Evolutionary conservation across 495 filamentous ascomycete species (phyloP), one percentile per base, ranked within the genome.

Genomic region (Astrocystis sublimbata): DNA sequence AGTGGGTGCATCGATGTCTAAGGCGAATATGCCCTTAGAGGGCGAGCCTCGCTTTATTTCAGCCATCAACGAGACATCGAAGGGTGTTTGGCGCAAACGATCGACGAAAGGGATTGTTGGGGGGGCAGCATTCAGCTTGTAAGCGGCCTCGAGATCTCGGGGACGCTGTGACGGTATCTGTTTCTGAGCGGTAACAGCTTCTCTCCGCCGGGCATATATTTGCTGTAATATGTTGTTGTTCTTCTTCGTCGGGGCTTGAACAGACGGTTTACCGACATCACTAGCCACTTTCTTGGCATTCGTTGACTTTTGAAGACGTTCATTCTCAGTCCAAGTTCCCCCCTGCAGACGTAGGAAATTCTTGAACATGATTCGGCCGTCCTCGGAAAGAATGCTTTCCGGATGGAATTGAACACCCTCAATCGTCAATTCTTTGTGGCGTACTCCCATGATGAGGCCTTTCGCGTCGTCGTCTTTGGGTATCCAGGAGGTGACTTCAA

Each of bases 361-460:
- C 67, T 85, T 87, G 68, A 98, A 83, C 91, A 98, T 97, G 8
- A 81, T 70, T 30, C 91, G 89, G 10, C 94, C 94, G 61, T 94
- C 86, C 58, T 87, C 90, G 0, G 94, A 97, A 30, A 98, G 76
- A 55, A 98, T 98, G 71, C 93, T 97, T 74, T 98, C 94, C 0
- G 94, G 94, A 70, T 98, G 94, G 73, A 97, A 98, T 71, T 98
- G 94, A 17, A 98, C 92, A 31, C 93, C 94, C 71, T 98, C 94
- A 4, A 98, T 81, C 0, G 90, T 80, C 68, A 89, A 87, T 70
- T 93, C 83, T 76, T 96, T 97, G 78, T 99, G 94, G 21, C 94
- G 84, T 10, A 98, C 88, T 19, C 94, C 94, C 94, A 98, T 98
- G 64, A 99, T 99, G 46, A 98, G 86, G 10, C 86, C 86, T 63